phyloP scores from a whole-genome alignment of 2,329 filamentous ascomycete genomes.

The Talaromyces verruculosus region DNA sequence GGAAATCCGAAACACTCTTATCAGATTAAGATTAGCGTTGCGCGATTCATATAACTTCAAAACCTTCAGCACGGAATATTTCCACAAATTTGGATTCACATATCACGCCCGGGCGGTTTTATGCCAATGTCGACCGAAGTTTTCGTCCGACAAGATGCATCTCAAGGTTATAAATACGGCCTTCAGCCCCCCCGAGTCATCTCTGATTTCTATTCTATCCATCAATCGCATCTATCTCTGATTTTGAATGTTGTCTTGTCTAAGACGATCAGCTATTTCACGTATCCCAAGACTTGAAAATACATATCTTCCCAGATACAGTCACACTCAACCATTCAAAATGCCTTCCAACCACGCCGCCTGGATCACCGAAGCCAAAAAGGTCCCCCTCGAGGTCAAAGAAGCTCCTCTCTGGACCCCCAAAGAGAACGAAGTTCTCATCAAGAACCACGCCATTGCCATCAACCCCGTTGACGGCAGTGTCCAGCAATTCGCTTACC shows the following conservation, averaged over 20 bases:
- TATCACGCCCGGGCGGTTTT: neutral
- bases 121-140: neutral
- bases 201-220: neutral
- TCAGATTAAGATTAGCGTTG: slow-evolving; percentile 5
- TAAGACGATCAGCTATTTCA: neutral
- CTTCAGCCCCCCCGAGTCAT: neutral
- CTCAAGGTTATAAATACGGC: neutral
- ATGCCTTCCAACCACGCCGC: slow-evolving; percentile 26
- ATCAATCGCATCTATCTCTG: neutral
- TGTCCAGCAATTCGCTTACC: slow-evolving; percentile 29
- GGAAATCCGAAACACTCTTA: neutral
- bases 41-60: neutral
- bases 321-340: neutral
- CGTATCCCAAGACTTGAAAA: neutral
- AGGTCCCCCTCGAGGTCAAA: slow-evolving; percentile 4
- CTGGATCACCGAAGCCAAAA: slow-evolving; percentile 23
- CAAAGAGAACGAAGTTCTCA: slow-evolving; percentile 24
- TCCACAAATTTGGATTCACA: neutral
- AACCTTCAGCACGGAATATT: neutral
- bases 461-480: slow-evolving; percentile 35
- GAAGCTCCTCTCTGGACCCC: slow-evolving; percentile 2
- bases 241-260: neutral
- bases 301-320: neutral
- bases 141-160: neutral
- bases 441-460: slow-evolving; percentile 27